These are phyloP conservation scores for Candida peoriensis DNA, from an alignment of 805 yeast genomes.

Conservation along the genomic window DNA sequence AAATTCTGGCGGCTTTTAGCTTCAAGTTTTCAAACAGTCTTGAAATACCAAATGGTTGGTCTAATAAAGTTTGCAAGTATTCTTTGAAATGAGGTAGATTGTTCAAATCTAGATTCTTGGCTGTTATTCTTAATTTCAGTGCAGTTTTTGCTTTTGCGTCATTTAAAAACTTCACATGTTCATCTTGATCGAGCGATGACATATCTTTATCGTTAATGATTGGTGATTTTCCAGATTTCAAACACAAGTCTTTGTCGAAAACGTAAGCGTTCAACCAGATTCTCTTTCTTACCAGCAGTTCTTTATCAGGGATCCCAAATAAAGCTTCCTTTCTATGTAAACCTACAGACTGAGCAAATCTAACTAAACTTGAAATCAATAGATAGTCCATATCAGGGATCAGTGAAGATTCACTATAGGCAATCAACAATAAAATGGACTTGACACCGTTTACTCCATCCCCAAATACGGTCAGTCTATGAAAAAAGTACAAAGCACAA, in stretches of 20 bases:
- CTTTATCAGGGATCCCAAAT: conserved; percentile 28
- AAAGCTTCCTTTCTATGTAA: conserved; percentile 43
- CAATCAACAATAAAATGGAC: conserved; percentile 42
- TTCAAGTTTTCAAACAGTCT: conserved; percentile 4
- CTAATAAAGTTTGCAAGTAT: conserved; percentile 1
- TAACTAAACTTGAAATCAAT: conserved; percentile 37
- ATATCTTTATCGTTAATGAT: conserved; percentile 36
- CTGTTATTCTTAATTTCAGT: neutral
- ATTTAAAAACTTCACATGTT: neutral
- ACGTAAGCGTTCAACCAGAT: conserved; percentile 45
- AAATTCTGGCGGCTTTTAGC: conserved; percentile 4
- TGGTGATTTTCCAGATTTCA: conserved; percentile 43
- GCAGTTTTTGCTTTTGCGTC: neutral
- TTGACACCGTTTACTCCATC: conserved; percentile 45
- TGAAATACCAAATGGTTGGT: neutral
- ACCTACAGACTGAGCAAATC: conserved; percentile 51
- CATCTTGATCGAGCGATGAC: conserved; percentile 19
- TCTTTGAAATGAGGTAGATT: conserved; percentile 4
- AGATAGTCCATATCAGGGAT: conserved; percentile 37
- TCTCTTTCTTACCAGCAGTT: conserved; percentile 29
- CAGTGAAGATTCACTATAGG: conserved; percentile 26
- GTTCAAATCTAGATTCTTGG: conserved; percentile 1
- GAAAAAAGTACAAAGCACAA: conserved; percentile 42
- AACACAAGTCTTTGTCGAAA: conserved; percentile 37
- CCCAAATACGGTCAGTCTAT: conserved; percentile 39